Evolutionary conservation across 2,329 filamentous ascomycete species (phyloP).

Genomic region (Exophiala bonariae): DNA sequence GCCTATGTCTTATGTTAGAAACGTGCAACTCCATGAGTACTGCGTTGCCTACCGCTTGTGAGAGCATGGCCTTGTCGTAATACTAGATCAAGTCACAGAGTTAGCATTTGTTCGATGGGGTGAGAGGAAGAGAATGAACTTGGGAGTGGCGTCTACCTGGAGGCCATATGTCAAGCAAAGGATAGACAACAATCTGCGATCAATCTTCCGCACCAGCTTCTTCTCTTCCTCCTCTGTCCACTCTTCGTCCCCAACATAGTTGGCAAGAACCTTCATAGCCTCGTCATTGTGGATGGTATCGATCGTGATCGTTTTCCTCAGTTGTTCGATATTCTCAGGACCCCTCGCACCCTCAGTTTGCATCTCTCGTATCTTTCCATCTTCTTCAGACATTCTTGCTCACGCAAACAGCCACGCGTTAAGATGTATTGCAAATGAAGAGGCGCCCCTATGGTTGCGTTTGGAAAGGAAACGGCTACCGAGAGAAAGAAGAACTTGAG

Average conservation of each 20-base stretch:
- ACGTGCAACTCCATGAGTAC: neutral
- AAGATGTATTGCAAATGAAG: too few species aligned
- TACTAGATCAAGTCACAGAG: slow-evolving; percentile 40
- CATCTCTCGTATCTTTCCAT: neutral
- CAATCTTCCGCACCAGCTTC: slow-evolving; percentile 36
- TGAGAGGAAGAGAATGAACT: too few species aligned
- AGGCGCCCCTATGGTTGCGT: too few species aligned
- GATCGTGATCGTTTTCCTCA: slow-evolving; percentile 14
- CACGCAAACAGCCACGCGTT: too few species aligned
- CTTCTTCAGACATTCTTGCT: neutral
- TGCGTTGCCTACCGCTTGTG: slow-evolving; percentile 45
- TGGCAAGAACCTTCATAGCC: slow-evolving; percentile 41
- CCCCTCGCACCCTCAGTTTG: neutral
- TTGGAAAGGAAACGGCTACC: too few species aligned
- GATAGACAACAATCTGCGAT: slow-evolving; percentile 49
- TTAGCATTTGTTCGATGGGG: too few species aligned
- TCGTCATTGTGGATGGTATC: slow-evolving; percentile 41
- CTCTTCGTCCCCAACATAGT: slow-evolving; percentile 42
- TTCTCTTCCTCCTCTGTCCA: slow-evolving; percentile 50
- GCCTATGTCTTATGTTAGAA: slow-evolving; percentile 29
- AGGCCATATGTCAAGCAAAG: slow-evolving; percentile 51
- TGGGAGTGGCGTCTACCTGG: too few species aligned
- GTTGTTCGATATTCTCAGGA: neutral
- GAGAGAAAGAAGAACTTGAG: neutral
- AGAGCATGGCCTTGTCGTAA: slow-evolving; percentile 59